phyloP scores from a whole-genome alignment of 1,284 basidiomycete species.

The Boletus sp. region DNA sequence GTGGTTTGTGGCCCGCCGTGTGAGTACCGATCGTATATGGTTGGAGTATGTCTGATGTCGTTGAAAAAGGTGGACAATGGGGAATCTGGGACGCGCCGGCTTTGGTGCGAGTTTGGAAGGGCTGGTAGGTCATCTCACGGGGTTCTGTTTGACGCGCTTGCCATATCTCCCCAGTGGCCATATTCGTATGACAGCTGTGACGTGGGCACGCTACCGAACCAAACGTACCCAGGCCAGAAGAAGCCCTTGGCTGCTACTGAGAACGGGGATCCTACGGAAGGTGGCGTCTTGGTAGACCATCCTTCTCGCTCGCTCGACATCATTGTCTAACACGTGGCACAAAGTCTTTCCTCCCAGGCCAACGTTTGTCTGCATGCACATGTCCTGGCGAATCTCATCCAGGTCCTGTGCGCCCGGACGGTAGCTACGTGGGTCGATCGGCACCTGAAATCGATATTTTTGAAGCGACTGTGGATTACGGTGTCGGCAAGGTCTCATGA shows the following conservation, averaged over 20 bases:
- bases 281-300: conserved; percentile 37
- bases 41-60: conserved; percentile 1
- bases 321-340: conserved; percentile 4
- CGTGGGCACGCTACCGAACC: conserved; percentile 79
- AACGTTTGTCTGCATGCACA: conserved; percentile 78
- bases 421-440: conserved; percentile 63
- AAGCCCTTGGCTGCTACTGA: conserved; percentile 45
- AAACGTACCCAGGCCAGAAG: conserved; percentile 56
- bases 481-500: conserved; percentile 28
- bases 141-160: neutral
- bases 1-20: conserved; percentile 73
- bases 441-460: conserved; percentile 73
- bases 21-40: conserved; percentile 29
- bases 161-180: conserved; percentile 43
- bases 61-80: conserved; percentile 64
- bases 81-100: conserved; percentile 74
- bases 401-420: conserved; percentile 63
- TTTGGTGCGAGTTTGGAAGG: conserved; percentile 70
- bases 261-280: conserved; percentile 41
- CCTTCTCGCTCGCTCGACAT: conserved; percentile 1
- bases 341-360: conserved; percentile 74
- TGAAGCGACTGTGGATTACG: conserved; percentile 30
- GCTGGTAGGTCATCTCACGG: conserved; percentile 33
- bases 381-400: conserved; percentile 81
- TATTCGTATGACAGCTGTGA: conserved; percentile 78